A percentile compares a stretch with the other conserved stretches of the same genome.
phyloP scores from a whole-genome alignment of 83 land plant genomes.

The Picea abies region DNA sequence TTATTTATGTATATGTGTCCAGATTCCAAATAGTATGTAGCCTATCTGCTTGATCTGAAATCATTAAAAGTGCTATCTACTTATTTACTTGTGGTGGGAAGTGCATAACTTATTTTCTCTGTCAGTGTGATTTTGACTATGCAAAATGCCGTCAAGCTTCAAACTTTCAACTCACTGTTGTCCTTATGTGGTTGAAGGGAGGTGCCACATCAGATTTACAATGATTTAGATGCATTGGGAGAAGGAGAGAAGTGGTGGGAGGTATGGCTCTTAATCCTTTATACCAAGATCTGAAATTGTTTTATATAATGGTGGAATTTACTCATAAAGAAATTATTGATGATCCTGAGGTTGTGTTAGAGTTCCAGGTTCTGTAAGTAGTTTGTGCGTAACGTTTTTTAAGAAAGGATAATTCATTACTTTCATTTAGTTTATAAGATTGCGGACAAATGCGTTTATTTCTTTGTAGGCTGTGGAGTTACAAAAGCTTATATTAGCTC shows the following conservation, averaged over 20 bases:
- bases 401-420: background rate
- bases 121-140: background rate
- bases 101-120: background rate
- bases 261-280: conserved; percentile 33
- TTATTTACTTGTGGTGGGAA: background rate
- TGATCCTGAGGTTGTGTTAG: background rate
- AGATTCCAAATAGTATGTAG: background rate
- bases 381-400: background rate
- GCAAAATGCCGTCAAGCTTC: background rate
- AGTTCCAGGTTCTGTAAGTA: background rate
- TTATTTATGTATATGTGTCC: background rate
- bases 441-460: background rate
- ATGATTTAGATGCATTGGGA: conserved; percentile 58
- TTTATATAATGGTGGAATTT: background rate
- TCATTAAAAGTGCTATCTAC: background rate
- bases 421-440: background rate
- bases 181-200: conserved; percentile 49
- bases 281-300: background rate
- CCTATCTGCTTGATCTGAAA: background rate
- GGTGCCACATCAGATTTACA: conserved; percentile 78
- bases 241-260: conserved; percentile 97
- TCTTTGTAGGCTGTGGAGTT: conserved; percentile 80
- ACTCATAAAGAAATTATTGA: background rate
- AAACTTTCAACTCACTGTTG: background rate
- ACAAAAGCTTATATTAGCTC: conserved; percentile 88